These are phyloP conservation scores for Xylogone sp. DNA, from an alignment of 2,329 filamentous ascomycete species.

Conservation along the genomic window DNA sequence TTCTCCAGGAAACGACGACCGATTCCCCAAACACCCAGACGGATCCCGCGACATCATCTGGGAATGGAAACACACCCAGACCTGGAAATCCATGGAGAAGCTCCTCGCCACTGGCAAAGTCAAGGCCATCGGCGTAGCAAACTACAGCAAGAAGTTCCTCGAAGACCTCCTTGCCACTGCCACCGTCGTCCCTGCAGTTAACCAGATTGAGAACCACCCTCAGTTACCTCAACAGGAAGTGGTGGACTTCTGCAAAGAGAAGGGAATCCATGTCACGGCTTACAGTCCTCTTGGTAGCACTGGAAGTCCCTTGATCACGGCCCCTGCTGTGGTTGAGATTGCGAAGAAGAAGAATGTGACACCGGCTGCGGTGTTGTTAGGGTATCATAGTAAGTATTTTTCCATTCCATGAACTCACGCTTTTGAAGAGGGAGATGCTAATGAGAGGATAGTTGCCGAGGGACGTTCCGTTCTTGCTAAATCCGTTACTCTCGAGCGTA, in stretches of 20 bases:
- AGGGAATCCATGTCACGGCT: constrained; percentile 48
- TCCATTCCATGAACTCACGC: too few species aligned
- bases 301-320: constrained; percentile 46
- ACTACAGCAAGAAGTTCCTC: constrained; percentile 31
- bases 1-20: constrained; percentile 58
- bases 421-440: too few species aligned
- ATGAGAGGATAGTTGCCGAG: too few species aligned
- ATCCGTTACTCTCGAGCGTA: constrained; percentile 63
- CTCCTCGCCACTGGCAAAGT: constrained; percentile 57
- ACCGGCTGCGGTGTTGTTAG: constrained; percentile 62
- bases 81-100: constrained; percentile 63
- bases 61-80: constrained; percentile 20
- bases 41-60: constrained; percentile 39
- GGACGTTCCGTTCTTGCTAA: constrained; percentile 71
- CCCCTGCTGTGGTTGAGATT: constrained; percentile 56
- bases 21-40: constrained; percentile 71
- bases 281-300: constrained; percentile 41
- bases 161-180: constrained; percentile 34
- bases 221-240: constrained; percentile 51
- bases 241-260: constrained; percentile 44
- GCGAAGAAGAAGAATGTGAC: constrained; percentile 60
- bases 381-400: constrained; percentile 37
- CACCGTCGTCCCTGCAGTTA: constrained; percentile 46
- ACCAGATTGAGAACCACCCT: constrained; percentile 60
- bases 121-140: constrained; percentile 41